These are phyloP conservation scores for Globisporangium yorkense DNA, from an alignment of 352 stramenopile species.

Conservation along the genomic window DNA sequence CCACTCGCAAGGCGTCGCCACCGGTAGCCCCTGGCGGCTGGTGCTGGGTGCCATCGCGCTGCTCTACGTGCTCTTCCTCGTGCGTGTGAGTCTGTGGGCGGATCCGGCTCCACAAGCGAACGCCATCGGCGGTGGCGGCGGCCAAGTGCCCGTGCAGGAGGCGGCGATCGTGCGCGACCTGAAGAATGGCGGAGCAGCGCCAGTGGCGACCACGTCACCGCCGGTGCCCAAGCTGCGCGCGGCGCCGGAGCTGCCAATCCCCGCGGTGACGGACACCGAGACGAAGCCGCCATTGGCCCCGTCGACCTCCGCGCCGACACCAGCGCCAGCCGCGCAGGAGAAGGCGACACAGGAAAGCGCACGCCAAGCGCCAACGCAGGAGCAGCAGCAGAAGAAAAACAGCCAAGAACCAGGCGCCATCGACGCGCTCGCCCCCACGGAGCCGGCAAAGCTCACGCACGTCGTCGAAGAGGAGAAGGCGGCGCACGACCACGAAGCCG, in stretches of 20 bases:
- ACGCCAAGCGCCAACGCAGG: conserved; percentile 3
- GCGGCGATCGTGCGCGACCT: conserved; percentile 9
- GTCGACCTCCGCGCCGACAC: background rate
- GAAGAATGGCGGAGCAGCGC: background rate
- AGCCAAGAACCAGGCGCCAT: background rate
- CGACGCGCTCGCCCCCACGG: conserved; percentile 4
- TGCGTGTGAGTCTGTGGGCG: conserved; percentile 14
- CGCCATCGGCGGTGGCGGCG: background rate
- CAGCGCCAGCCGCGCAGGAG: background rate
- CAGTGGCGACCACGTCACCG: background rate
- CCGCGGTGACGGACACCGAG: background rate
- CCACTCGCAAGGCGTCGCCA: background rate
- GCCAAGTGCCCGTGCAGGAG: conserved; percentile 6
- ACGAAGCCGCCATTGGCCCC: background rate
- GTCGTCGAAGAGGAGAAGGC: conserved; percentile 13
- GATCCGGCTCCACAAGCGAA: conserved; percentile 3
- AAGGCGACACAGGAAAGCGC: background rate
- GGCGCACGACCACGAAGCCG: conserved; percentile 10
- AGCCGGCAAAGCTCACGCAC: background rate
- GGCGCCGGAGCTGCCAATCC: conserved; percentile 3
- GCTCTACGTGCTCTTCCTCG: conserved; percentile 19
- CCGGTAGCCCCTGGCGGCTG: conserved; percentile 9
- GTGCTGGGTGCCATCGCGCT: conserved; percentile 11
- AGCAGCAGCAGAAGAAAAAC: background rate
- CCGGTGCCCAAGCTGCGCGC: conserved; percentile 7